phyloP scores from a whole-genome alignment of 768 basidiomycete species.

The Cantharellus anzutake region DNA sequence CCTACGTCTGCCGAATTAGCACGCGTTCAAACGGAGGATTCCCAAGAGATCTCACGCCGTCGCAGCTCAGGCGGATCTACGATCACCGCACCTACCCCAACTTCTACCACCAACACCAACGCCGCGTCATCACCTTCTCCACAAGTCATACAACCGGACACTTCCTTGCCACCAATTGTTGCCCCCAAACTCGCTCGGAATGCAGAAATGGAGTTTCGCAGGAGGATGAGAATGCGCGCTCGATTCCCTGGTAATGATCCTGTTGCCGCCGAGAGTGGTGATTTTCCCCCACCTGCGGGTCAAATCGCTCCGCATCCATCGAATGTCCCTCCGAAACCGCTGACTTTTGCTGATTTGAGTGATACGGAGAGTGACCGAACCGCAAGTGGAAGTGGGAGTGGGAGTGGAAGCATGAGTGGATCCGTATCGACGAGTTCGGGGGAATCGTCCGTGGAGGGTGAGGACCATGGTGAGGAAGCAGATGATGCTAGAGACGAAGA shows the following conservation, averaged over 20 bases:
- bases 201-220: constrained; percentile 68
- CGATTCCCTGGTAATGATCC: neutral
- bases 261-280: neutral
- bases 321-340: too few species aligned
- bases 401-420: too few species aligned
- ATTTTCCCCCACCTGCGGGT: neutral
- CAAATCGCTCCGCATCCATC: too few species aligned
- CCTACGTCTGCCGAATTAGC: neutral
- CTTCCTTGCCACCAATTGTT: neutral
- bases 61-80: constrained; percentile 7
- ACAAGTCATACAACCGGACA: neutral
- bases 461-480: constrained; percentile 1
- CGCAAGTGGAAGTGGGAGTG: constrained; percentile 17
- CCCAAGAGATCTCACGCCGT: neutral
- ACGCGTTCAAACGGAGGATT: too few species aligned
- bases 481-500: constrained; percentile 8
- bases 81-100: neutral
- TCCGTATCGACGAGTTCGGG: constrained; percentile 1
- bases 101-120: neutral
- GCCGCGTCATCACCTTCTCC: neutral
- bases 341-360: too few species aligned
- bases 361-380: too few species aligned
- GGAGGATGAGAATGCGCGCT: constrained; percentile 46
- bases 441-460: constrained; percentile 8
- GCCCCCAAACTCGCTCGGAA: constrained; percentile 27